phyloP scores from a whole-genome alignment of 2,329 filamentous ascomycete species.

The Scopulariopsis brevicaulis region DNA sequence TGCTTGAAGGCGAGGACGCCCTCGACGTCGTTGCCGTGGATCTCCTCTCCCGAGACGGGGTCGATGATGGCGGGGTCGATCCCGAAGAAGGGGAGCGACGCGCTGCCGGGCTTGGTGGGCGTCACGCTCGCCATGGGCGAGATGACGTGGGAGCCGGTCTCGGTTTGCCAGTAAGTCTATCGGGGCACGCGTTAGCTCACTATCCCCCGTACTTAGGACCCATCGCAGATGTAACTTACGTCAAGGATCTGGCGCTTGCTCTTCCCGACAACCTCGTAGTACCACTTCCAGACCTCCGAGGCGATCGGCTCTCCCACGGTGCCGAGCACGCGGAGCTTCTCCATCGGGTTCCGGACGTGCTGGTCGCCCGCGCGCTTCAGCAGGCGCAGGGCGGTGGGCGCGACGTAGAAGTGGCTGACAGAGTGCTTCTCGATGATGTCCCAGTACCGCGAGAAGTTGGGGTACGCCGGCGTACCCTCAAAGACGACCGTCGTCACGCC shows the following conservation, averaged over 20 bases:
- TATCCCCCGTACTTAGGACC: background rate
- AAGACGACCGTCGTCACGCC: conserved; percentile 95
- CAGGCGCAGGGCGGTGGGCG: conserved; percentile 82
- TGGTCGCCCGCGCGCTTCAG: conserved; percentile 93
- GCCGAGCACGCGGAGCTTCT: conserved; percentile 77
- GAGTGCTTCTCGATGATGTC: conserved; percentile 93
- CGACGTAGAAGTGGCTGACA: conserved; percentile 97
- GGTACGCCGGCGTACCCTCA: conserved; percentile 94
- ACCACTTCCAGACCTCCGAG: conserved; percentile 99
- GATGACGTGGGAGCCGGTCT: conserved; percentile 95
- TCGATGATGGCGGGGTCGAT: conserved; percentile 97
- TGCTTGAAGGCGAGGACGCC: conserved; percentile 96
- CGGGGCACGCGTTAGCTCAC: background rate
- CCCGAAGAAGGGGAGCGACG: conserved; percentile 94
- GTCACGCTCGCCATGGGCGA: conserved; percentile 87
- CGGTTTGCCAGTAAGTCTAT: conserved; percentile 99
- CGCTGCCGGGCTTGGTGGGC: conserved; percentile 91
- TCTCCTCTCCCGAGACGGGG: conserved; percentile 86
- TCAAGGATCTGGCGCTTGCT: conserved; percentile 89
- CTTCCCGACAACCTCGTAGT: conserved; percentile 89
- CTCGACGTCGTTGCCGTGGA: conserved; percentile 92
- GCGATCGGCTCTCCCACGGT: conserved; percentile 97
- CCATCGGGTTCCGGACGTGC: conserved; percentile 83
- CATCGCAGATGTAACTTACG: conserved; percentile 42
- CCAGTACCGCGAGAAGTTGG: conserved; percentile 98